A percentile compares a stretch with the other conserved stretches of the same genome.
phyloP scores from a whole-genome alignment of 2,329 filamentous ascomycete genomes.

The Penicillium sumatraense region DNA sequence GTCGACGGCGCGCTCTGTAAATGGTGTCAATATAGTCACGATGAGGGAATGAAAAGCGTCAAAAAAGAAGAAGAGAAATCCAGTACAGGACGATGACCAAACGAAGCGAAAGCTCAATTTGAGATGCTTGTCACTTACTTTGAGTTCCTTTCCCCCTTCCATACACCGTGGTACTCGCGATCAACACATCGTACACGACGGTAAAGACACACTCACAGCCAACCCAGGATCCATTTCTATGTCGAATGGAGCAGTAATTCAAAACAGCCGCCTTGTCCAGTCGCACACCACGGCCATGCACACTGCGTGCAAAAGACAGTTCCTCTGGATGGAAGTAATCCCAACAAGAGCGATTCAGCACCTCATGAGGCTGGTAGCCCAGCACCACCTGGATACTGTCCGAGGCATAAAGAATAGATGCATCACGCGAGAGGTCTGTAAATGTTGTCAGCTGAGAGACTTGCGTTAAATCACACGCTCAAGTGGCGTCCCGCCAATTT shows the following conservation, averaged over 20 bases:
- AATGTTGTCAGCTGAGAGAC: constrained; percentile 3
- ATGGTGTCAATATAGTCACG: background rate
- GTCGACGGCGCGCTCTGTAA: constrained; percentile 72
- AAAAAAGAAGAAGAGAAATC: background rate
- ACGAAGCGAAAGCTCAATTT: background rate
- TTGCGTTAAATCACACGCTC: background rate
- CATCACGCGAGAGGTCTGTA: constrained; percentile 73
- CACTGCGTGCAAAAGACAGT: constrained; percentile 71
- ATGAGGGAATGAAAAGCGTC: background rate
- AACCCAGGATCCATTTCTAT: constrained; percentile 72
- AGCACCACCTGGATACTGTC: constrained; percentile 83
- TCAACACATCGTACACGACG: constrained; percentile 83
- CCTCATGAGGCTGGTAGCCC: constrained; percentile 76
- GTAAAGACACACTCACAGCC: constrained; percentile 89
- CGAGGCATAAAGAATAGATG: constrained; percentile 80
- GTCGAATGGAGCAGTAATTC: constrained; percentile 74
- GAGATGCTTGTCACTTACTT: constrained; percentile 59
- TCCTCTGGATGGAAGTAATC: constrained; percentile 87
- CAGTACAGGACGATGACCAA: background rate
- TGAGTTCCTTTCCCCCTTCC: constrained; percentile 69
- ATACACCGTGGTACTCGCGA: constrained; percentile 83
- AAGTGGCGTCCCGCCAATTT: background rate
- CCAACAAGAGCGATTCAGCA: constrained; percentile 77
- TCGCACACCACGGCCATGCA: constrained; percentile 73
- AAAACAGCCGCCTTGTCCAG: constrained; percentile 85